Percentiles rank a stretch among this genome's conserved stretches.
These are phyloP conservation scores for Coemansia sp. DNA, from an alignment of 192 early-diverging fungal genomes.

Conservation along the genomic window DNA sequence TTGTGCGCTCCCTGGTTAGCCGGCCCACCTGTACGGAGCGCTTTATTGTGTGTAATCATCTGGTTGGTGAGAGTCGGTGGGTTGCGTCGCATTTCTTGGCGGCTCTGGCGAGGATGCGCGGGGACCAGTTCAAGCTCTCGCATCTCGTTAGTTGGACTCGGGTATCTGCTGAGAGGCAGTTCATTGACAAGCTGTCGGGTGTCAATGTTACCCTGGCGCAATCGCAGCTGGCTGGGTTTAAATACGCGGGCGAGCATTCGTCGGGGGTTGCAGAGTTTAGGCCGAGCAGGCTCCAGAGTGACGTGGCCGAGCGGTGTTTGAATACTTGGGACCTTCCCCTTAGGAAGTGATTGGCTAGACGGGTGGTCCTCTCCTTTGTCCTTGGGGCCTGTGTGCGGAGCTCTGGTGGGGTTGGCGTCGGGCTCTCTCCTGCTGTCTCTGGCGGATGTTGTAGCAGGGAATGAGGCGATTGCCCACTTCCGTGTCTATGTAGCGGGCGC, in stretches of 20 bases:
- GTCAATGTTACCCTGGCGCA: constrained; percentile 16
- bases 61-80: constrained; percentile 14
- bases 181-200: constrained; percentile 18
- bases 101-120: constrained; percentile 25
- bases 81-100: constrained; percentile 18
- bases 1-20: constrained; percentile 28
- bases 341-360: too few species aligned
- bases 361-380: background rate
- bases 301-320: constrained; percentile 23
- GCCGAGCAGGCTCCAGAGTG: constrained; percentile 10
- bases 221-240: constrained; percentile 14
- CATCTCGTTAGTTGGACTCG: constrained; percentile 45
- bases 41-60: constrained; percentile 28
- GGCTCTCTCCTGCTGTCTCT: background rate
- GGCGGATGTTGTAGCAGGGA: background rate
- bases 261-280: background rate
- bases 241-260: background rate
- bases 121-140: constrained; percentile 21
- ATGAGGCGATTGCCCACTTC: background rate
- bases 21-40: constrained; percentile 25
- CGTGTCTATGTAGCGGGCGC: background rate
- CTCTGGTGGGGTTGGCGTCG: background rate
- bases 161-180: constrained; percentile 20
- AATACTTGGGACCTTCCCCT: constrained; percentile 14
- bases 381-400: background rate